A percentile compares a stretch with the other conserved stretches of the same genome.
Conservation (phyloP, 1,284 basidiomycete genomes). For the Athelia psychrophila region DNA sequence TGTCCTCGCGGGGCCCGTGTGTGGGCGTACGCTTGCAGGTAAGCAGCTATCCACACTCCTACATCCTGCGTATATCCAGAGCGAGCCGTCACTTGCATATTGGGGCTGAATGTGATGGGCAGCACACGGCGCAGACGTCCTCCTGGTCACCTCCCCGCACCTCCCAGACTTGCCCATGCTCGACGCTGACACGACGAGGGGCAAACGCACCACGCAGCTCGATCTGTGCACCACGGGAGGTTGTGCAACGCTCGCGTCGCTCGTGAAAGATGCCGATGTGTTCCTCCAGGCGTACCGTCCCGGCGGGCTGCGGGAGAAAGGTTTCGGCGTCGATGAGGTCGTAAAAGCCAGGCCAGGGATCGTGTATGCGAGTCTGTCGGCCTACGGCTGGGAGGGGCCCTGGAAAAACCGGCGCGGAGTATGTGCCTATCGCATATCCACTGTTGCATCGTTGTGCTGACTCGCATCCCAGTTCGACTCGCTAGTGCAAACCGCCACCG, state of each 20-base stretch:
- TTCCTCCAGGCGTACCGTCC: conserved; percentile 70
- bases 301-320: conserved; percentile 45
- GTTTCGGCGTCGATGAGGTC: conserved; percentile 46
- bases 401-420: conserved; percentile 58
- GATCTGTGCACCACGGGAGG: conserved; percentile 41
- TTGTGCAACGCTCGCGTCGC: conserved; percentile 27
- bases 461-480: conserved; percentile 55
- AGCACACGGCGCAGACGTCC: conserved; percentile 63
- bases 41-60: conserved; percentile 1
- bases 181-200: conserved; percentile 62
- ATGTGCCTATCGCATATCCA: conserved; percentile 14
- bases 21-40: conserved; percentile 58
- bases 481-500: conserved; percentile 62
- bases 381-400: conserved; percentile 61
- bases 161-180: conserved; percentile 53
- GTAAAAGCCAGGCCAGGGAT: conserved; percentile 45
- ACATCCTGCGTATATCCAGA: too few relatives aligned
- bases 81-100: too few relatives aligned
- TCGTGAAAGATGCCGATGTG: conserved; percentile 50
- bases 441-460: not conserved
- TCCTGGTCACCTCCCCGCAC: conserved; percentile 54
- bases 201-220: conserved; percentile 64
- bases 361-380: conserved; percentile 55
- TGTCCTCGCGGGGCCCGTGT: conserved; percentile 57
- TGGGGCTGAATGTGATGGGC: too few relatives aligned